A percentile compares a stretch with the other conserved stretches of the same genome.
These are phyloP conservation scores for Epithele typhae DNA, from an alignment of 768 basidiomycete species.

Conservation along the genomic window DNA sequence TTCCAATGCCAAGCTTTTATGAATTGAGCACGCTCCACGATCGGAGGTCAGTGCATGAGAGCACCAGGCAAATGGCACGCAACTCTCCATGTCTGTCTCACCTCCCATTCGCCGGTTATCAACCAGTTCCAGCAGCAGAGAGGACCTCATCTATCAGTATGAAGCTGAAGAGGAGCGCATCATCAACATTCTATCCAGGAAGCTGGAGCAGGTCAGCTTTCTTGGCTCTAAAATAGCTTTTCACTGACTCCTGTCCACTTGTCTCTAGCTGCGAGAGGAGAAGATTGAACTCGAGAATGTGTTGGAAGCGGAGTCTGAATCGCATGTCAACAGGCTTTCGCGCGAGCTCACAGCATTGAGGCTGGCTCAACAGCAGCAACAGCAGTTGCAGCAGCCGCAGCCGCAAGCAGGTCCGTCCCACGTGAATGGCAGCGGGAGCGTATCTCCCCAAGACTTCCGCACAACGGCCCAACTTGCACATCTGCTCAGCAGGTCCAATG, in stretches of 20 bases:
- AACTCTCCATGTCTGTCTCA: slow-evolving; percentile 35
- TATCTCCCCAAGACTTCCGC: slow-evolving; percentile 18
- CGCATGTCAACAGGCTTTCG: slow-evolving; percentile 72
- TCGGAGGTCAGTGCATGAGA: neutral
- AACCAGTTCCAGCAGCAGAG: slow-evolving; percentile 51
- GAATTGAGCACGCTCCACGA: neutral
- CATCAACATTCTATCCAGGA: slow-evolving; percentile 76
- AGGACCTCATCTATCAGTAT: slow-evolving; percentile 82
- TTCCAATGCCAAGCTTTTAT: too few species aligned
- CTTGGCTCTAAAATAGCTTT: neutral
- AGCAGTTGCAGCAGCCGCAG: slow-evolving; percentile 45
- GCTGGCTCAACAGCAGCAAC: slow-evolving; percentile 51
- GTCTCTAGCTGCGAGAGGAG: slow-evolving; percentile 70
- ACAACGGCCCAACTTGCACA: slow-evolving; percentile 4
- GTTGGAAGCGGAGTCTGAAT: slow-evolving; percentile 83
- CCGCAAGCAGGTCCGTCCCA: slow-evolving; percentile 41
- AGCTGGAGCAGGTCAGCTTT: slow-evolving; percentile 68
- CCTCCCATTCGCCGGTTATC: slow-evolving; percentile 56
- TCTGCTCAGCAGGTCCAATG: slow-evolving; percentile 10
- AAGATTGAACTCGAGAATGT: slow-evolving; percentile 80
- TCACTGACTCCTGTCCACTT: slow-evolving; percentile 1
- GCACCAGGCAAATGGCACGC: neutral
- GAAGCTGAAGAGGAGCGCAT: slow-evolving; percentile 90
- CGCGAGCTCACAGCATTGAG: slow-evolving; percentile 66
- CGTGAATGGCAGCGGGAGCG: slow-evolving; percentile 22